A percentile compares a stretch with the other conserved stretches of the same genome.
Evolutionary conservation across 306 rosid genomes (phyloP).

Genomic region (Rubus idaeus): DNA sequence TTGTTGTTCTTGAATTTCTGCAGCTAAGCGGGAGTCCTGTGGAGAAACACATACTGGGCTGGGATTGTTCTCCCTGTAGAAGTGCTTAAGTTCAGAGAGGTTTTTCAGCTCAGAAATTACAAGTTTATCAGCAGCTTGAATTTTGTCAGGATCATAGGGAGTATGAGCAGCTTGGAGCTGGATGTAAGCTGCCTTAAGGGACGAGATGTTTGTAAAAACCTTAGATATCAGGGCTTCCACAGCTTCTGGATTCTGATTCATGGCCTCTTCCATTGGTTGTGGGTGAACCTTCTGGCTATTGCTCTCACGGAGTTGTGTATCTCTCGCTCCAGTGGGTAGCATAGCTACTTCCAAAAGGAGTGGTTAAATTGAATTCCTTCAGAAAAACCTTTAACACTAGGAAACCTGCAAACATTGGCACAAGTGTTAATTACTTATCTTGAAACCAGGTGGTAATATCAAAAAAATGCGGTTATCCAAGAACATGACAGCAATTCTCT

Average conservation of each 20-base stretch:
- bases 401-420: constrained; percentile 51
- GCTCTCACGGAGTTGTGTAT: constrained; percentile 88
- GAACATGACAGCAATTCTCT: neutral
- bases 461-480: neutral
- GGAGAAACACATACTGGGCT: constrained; percentile 90
- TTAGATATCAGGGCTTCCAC: constrained; percentile 76
- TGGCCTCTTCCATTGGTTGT: constrained; percentile 99
- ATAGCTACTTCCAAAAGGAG: constrained; percentile 65
- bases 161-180: constrained; percentile 98
- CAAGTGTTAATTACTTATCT: constrained; percentile 33
- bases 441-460: constrained; percentile 21
- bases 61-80: constrained; percentile 94
- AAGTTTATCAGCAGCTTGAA: constrained; percentile 88
- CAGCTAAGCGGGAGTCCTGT: constrained; percentile 97
- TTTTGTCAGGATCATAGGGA: constrained; percentile 95
- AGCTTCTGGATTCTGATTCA: constrained; percentile 93
- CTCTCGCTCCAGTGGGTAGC: constrained; percentile 93
- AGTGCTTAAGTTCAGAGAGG: constrained; percentile 94
- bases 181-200: constrained; percentile 90
- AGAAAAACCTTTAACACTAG: constrained; percentile 39
- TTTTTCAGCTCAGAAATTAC: constrained; percentile 90
- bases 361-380: constrained; percentile 46
- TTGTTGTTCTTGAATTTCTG: constrained; percentile 99
- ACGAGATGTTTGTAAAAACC: constrained; percentile 77
- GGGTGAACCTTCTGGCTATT: constrained; percentile 97